Conservation (phyloP, 805 yeast genomes). For the Zygoascus tannicola region DNA sequence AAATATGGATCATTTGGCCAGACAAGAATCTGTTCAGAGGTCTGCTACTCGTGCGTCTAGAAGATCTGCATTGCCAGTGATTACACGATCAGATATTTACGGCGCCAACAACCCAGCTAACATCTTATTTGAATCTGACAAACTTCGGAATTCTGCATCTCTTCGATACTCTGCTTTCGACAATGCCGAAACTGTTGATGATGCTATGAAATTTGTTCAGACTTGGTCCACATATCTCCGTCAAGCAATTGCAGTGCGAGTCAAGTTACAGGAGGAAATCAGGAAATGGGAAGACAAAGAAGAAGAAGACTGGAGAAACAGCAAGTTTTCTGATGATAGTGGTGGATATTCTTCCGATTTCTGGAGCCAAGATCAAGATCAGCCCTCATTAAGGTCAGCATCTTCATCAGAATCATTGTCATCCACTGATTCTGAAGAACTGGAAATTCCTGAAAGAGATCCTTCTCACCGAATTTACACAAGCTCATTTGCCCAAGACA, state of each 20-base stretch:
- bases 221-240: slow-evolving; percentile 27
- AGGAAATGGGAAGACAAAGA: slow-evolving; percentile 17
- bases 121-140: background rate
- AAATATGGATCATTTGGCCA: background rate
- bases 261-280: slow-evolving; percentile 20
- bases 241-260: slow-evolving; percentile 26
- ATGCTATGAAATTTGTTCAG: slow-evolving; percentile 23
- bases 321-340: background rate
- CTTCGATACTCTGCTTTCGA: slow-evolving; percentile 6
- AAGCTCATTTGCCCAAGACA: background rate
- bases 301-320: slow-evolving; percentile 12
- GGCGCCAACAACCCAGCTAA: slow-evolving; percentile 3
- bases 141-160: background rate
- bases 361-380: background rate
- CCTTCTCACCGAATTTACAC: background rate
- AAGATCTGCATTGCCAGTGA: background rate
- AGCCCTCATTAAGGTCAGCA: background rate
- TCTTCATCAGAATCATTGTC: background rate
- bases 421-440: background rate
- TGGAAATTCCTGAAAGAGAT: background rate
- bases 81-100: slow-evolving; percentile 11
- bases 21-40: slow-evolving; percentile 3
- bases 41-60: slow-evolving; percentile 4
- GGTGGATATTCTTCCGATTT: background rate
- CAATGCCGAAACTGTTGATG: slow-evolving; percentile 16